Evolutionary conservation across 257 asterid genomes (phyloP).

Genomic region (Solanum ahanhuiri): DNA sequence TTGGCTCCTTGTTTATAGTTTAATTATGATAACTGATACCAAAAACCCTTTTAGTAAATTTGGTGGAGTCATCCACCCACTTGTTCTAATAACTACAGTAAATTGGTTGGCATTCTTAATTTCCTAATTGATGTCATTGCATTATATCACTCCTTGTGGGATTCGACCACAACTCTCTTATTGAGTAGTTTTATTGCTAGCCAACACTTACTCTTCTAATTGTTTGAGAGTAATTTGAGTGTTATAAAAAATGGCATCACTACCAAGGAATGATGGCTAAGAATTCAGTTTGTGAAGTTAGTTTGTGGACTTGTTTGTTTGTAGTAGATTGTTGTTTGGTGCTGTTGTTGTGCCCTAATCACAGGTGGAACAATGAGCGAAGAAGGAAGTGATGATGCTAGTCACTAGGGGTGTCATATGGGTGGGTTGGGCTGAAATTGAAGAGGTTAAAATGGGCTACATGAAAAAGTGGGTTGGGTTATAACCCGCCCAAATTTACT

Average conservation of each 20-base stretch:
- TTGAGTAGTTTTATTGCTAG: too few relatives aligned
- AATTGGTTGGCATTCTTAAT: background rate
- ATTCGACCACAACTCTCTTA: background rate
- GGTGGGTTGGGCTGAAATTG: too few relatives aligned
- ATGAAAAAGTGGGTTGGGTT: too few relatives aligned
- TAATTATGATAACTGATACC: background rate
- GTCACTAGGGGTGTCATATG: background rate
- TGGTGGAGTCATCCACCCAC: background rate
- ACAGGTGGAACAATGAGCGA: background rate
- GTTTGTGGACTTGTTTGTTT: background rate
- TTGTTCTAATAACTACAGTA: background rate
- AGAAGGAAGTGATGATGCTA: background rate
- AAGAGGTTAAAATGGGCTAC: too few relatives aligned
- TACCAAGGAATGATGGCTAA: background rate
- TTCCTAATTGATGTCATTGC: background rate
- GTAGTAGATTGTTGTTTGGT: background rate
- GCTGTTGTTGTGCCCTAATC: background rate
- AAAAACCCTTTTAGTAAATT: background rate
- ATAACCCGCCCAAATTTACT: too few relatives aligned
- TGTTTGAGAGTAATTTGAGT: background rate
- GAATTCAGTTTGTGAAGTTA: background rate
- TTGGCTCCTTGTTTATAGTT: background rate
- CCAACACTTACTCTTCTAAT: background rate
- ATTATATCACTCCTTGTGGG: background rate
- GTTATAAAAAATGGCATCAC: background rate